Evolutionary conservation across 2,329 filamentous ascomycete genomes (phyloP), one percentile per base, ranked within the genome.

Genomic region (Colletotrichum phormii): DNA sequence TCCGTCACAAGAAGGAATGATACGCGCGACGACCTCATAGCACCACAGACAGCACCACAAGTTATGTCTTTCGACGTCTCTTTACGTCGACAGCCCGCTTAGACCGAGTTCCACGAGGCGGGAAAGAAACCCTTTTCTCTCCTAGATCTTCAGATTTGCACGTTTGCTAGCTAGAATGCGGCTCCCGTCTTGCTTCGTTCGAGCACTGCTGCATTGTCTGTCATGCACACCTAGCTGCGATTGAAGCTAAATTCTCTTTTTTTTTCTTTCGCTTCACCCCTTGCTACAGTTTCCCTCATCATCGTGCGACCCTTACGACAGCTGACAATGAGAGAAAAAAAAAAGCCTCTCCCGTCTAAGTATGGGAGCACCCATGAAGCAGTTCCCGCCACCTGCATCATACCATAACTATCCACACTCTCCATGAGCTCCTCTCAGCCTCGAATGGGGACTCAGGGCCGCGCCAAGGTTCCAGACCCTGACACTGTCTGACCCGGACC

Each of bases 381-480:
- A 65, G 58, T 72, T 33, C 66, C 71, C 71, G 71, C 71, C 71
- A 73, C 71, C 55, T 71, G 71, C 71, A 73, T 73, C 71, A 73
- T 49, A 51, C 55, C 18, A 33, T 63, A 33, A 54, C 67, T 42
- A 55, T 33, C 71, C 66, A 71, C 66, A 55, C 71, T 49, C 49
- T 64, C 53, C 33, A 61, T 24, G 26, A 54, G 54, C 49, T 62
- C 66, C 49, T 55, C 54, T 73, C 66, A 73, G 61, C 71, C 65
- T 72, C 70, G 33, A n/a, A 54, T 29, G 53, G 54, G 22, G 33
- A 67, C 64, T 49, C 55, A 61, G 37, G 46, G 61, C 42, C 61
- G 59, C 67, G 62, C 67, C 67, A 72, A 73, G 67, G 57, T 67
- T 72, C 53, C 49, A 59, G 51, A 60, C 42, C 63, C 68, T 37